Conservation (phyloP, 371 early-diverging fungal genomes). For the Ordospora colligata region DNA sequence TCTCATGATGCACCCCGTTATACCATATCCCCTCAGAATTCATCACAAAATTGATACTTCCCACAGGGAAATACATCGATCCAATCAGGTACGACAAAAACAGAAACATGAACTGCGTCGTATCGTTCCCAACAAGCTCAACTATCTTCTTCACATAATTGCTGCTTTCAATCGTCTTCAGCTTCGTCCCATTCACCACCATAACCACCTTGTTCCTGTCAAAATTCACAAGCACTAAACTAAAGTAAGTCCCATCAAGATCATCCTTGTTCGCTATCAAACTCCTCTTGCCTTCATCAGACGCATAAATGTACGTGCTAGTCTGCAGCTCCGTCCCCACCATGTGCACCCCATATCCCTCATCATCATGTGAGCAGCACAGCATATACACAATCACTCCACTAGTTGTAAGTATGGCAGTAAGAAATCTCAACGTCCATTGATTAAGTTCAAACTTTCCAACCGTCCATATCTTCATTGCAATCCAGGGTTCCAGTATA, state of each 20-base stretch:
- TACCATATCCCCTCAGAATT: constrained; percentile 5
- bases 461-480: neutral
- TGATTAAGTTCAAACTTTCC: neutral
- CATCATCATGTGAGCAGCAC: neutral
- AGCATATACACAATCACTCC: neutral
- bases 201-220: neutral
- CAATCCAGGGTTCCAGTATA: neutral
- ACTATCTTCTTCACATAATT: neutral
- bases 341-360: neutral
- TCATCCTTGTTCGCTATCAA: neutral
- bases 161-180: constrained; percentile 1
- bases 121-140: neutral
- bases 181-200: neutral
- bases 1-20: neutral
- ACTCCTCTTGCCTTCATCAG: neutral
- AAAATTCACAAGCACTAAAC: neutral
- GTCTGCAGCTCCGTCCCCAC: neutral
- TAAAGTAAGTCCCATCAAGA: neutral
- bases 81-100: constrained; percentile 2
- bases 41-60: neutral
- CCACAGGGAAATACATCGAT: neutral
- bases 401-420: no score
- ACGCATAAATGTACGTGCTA: neutral
- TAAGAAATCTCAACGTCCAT: neutral
- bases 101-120: neutral